Percentiles rank a stretch among this genome's conserved stretches.
These are phyloP conservation scores for Triticum dicoccoides DNA, from an alignment of 176 grass and related monocot genomes.

Conservation along the genomic window DNA sequence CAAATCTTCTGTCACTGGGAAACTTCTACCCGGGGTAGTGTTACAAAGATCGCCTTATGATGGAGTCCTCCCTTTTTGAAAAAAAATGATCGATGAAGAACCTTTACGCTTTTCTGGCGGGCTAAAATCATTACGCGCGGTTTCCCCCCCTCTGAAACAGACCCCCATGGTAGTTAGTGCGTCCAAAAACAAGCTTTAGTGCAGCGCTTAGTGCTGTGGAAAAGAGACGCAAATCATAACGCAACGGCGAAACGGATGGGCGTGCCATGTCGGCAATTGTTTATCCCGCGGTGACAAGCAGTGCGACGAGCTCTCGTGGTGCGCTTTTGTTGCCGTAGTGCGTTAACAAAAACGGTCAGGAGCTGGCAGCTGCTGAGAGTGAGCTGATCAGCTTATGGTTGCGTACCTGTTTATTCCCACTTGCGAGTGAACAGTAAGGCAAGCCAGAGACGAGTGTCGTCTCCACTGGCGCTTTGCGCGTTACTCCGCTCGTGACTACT, in stretches of 20 bases:
- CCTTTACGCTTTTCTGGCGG: neutral
- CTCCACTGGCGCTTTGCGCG: neutral
- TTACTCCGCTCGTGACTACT: neutral
- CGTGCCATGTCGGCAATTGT: constrained; percentile 19
- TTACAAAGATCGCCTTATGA: neutral
- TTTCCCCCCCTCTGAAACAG: neutral
- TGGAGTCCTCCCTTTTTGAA: too few species aligned
- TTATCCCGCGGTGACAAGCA: neutral
- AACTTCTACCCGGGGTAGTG: neutral
- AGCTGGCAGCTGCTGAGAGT: neutral
- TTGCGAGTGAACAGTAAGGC: neutral
- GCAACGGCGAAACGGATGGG: neutral
- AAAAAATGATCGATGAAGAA: neutral
- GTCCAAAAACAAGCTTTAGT: neutral
- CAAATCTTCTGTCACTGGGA: neutral
- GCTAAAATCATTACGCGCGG: neutral
- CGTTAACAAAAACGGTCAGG: neutral
- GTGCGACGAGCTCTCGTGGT: neutral
- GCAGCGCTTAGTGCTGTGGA: neutral
- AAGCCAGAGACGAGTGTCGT: neutral
- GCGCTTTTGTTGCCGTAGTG: neutral
- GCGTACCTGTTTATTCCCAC: neutral
- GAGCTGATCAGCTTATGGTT: neutral
- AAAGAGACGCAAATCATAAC: neutral
- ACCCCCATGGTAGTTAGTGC: neutral